These are phyloP conservation scores for Pleurotus ostreatus DNA, from an alignment of 768 basidiomycete genomes.

Conservation along the genomic window DNA sequence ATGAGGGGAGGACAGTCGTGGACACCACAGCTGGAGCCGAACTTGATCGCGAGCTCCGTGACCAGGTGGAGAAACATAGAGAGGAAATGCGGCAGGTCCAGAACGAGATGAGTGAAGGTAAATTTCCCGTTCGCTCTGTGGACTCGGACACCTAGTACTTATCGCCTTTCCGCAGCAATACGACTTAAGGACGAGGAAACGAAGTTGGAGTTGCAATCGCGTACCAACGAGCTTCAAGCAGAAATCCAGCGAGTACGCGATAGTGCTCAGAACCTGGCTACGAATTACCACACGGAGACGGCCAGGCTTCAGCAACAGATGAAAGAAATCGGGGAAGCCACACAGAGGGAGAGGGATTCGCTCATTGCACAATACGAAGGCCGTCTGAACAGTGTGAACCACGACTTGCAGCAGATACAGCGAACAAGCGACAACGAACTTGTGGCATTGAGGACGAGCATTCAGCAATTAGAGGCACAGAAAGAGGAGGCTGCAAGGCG, in stretches of 20 bases:
- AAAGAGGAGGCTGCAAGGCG: no score
- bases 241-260: slow-evolving; percentile 38
- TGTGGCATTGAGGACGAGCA: slow-evolving; percentile 9
- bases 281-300: slow-evolving; percentile 35
- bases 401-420: slow-evolving; percentile 10
- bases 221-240: slow-evolving; percentile 20
- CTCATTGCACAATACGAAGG: slow-evolving; percentile 13
- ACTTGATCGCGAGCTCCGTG: slow-evolving; percentile 11
- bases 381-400: slow-evolving; percentile 16
- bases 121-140: not conserved
- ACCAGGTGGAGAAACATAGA: slow-evolving; percentile 8
- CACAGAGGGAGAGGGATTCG: slow-evolving; percentile 11
- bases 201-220: slow-evolving; percentile 34
- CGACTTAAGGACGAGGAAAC: slow-evolving; percentile 43
- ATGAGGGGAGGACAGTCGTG: slow-evolving; percentile 21
- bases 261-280: slow-evolving; percentile 36
- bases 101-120: slow-evolving; percentile 11
- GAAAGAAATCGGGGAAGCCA: slow-evolving; percentile 19
- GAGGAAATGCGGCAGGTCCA: slow-evolving; percentile 13
- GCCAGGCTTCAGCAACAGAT: slow-evolving; percentile 22
- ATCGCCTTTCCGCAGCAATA: slow-evolving; percentile 11
- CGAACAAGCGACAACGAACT: slow-evolving; percentile 12
- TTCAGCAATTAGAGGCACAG: not conserved
- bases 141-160: not conserved
- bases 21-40: slow-evolving; percentile 30